Conservation (phyloP, 1,284 basidiomycete species). For the Mycosarcoma mackinlayi region DNA sequence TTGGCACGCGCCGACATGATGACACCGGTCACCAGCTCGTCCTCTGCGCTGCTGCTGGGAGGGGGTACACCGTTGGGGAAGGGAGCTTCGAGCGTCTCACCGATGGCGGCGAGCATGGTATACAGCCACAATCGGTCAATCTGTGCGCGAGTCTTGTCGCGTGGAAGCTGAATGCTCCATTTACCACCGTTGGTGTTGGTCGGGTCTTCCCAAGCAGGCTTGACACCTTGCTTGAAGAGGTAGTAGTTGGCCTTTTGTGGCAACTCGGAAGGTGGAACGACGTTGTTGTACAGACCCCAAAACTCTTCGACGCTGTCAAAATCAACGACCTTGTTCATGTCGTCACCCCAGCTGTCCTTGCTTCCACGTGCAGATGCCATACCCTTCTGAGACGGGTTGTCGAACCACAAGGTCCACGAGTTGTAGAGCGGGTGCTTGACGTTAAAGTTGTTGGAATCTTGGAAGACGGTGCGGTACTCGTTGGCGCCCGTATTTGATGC, state of each 20-base stretch:
- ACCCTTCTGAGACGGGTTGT: slow-evolving; percentile 65
- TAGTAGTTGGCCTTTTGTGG: slow-evolving; percentile 98
- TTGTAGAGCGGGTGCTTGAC: slow-evolving; percentile 68
- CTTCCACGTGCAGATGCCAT: slow-evolving; percentile 57
- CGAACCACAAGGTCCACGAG: slow-evolving; percentile 67
- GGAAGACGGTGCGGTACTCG: slow-evolving; percentile 64
- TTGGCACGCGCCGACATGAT: slow-evolving; percentile 93
- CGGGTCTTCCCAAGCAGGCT: slow-evolving; percentile 91
- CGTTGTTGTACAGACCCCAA: slow-evolving; percentile 87
- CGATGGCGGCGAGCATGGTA: slow-evolving; percentile 72
- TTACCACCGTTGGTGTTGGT: slow-evolving; percentile 97
- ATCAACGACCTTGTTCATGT: slow-evolving; percentile 66
- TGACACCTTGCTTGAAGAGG: slow-evolving; percentile 88
- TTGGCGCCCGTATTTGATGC: slow-evolving; percentile 23
- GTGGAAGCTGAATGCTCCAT: slow-evolving; percentile 97
- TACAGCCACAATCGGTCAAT: slow-evolving; percentile 98
- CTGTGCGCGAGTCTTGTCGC: slow-evolving; percentile 85
- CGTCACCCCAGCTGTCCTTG: slow-evolving; percentile 67
- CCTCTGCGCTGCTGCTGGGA: slow-evolving; percentile 29
- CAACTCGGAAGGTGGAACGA: slow-evolving; percentile 92
- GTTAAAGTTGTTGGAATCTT: slow-evolving; percentile 65
- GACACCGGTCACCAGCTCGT: slow-evolving; percentile 73
- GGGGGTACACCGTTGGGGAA: slow-evolving; percentile 50
- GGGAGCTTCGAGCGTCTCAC: slow-evolving; percentile 65
- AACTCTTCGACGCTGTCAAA: slow-evolving; percentile 67